phyloP scores from a whole-genome alignment of 2,329 filamentous ascomycete species.

The Calonectria henricotiae region DNA sequence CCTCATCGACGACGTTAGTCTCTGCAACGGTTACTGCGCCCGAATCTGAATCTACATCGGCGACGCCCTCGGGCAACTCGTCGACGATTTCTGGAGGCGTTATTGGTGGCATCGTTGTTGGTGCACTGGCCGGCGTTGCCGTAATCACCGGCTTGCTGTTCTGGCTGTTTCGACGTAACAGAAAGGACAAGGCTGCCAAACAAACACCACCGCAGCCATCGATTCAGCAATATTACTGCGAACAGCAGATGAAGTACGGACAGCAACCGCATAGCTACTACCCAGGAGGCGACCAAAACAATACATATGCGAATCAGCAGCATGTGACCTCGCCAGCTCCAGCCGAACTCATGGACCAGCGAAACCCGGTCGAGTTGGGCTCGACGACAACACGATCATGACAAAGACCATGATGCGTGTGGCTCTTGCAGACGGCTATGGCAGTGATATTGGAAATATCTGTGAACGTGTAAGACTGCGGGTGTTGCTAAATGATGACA shows the following conservation, averaged over 20 bases:
- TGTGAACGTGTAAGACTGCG: neutral
- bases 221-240: conserved; percentile 28
- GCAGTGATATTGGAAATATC: too few species aligned
- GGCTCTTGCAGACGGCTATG: too few species aligned
- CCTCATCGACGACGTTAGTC: conserved; percentile 16
- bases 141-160: conserved; percentile 21
- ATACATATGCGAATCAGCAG: neutral
- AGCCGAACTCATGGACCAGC: conserved; percentile 29
- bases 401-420: neutral
- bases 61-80: conserved; percentile 8
- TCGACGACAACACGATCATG: neutral
- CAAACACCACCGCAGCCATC: conserved; percentile 25
- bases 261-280: conserved; percentile 5
- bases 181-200: conserved; percentile 19
- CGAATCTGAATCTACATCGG: conserved; percentile 7
- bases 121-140: conserved; percentile 16
- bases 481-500: conserved; percentile 5
- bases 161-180: conserved; percentile 30
- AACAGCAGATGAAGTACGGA: conserved; percentile 25
- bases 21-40: neutral
- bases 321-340: conserved; percentile 7
- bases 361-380: conserved; percentile 29
- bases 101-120: conserved; percentile 35
- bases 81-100: conserved; percentile 22
- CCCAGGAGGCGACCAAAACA: neutral